These are phyloP conservation scores for Aspergillus spinulosporus DNA, from an alignment of 2,329 filamentous ascomycete genomes.

Conservation along the genomic window DNA sequence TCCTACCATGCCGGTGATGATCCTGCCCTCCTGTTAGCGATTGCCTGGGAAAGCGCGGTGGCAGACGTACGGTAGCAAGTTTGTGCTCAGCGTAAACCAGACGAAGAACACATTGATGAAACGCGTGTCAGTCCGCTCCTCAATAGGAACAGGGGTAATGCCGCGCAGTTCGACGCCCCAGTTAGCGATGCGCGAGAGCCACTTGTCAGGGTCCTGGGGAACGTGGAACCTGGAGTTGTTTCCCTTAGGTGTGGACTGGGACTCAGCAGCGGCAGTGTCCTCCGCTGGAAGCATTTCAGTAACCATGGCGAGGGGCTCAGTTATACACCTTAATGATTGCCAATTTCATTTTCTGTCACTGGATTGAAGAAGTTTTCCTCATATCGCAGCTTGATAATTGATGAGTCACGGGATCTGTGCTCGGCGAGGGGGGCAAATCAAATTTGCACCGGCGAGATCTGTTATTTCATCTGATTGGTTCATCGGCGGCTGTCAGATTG, in stretches of 20 bases:
- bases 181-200: conserved; percentile 10
- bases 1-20: conserved; percentile 17
- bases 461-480: not conserved
- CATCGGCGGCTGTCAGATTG: not conserved
- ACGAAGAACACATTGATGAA: conserved; percentile 20
- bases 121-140: conserved; percentile 12
- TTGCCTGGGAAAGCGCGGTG: not conserved
- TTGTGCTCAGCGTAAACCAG: conserved; percentile 16
- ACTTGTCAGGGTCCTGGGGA: not conserved
- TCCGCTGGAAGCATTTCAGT: not conserved
- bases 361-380: not conserved
- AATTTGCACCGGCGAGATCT: not conserved
- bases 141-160: conserved; percentile 11
- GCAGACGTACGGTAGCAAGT: conserved; percentile 11
- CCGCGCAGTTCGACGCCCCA: conserved; percentile 16
- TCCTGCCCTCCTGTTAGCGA: not conserved
- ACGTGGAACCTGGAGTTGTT: not conserved
- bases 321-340: not conserved
- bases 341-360: not conserved
- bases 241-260: not conserved
- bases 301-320: not conserved
- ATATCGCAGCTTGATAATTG: not conserved
- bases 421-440: not conserved
- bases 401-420: not conserved
- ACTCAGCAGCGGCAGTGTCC: not conserved